phyloP scores from a whole-genome alignment of 192 early-diverging fungal species.

The Umbelopsis isabellina region DNA sequence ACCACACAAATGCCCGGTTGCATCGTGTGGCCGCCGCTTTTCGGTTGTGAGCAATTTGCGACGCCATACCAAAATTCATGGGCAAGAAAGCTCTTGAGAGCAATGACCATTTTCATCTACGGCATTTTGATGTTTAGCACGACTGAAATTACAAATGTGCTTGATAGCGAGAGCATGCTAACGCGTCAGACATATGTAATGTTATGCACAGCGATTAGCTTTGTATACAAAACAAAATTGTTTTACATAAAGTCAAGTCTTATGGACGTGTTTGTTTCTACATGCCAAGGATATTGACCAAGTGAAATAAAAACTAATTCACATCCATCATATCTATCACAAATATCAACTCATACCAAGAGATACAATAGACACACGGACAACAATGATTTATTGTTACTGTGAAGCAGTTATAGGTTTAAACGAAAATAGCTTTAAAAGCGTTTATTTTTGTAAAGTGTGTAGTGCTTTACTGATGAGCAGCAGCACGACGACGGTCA shows the following conservation, averaged over 20 bases:
- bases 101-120: no score
- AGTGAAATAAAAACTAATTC: no score
- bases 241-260: no score
- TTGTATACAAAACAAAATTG: no score
- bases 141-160: no score
- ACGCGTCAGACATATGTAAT: neutral
- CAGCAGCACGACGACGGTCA: slow-evolving; percentile 80
- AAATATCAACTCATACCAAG: no score
- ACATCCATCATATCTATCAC: no score
- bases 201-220: no score
- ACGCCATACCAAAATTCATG: slow-evolving; percentile 63
- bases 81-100: neutral
- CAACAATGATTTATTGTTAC: slow-evolving; percentile 11
- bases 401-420: neutral
- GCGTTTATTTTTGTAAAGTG: neutral
- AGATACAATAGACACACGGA: slow-evolving; percentile 2
- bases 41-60: slow-evolving; percentile 73
- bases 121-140: no score
- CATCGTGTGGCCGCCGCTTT: slow-evolving; percentile 66
- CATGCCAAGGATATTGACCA: no score
- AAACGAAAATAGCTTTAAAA: neutral
- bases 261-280: no score
- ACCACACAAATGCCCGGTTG: slow-evolving; percentile 54
- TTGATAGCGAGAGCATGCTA: slow-evolving; percentile 1
- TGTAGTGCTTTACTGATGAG: slow-evolving; percentile 8